Conservation (phyloP, 2,329 filamentous ascomycete genomes). For the Pseudonectria foliicola region DNA sequence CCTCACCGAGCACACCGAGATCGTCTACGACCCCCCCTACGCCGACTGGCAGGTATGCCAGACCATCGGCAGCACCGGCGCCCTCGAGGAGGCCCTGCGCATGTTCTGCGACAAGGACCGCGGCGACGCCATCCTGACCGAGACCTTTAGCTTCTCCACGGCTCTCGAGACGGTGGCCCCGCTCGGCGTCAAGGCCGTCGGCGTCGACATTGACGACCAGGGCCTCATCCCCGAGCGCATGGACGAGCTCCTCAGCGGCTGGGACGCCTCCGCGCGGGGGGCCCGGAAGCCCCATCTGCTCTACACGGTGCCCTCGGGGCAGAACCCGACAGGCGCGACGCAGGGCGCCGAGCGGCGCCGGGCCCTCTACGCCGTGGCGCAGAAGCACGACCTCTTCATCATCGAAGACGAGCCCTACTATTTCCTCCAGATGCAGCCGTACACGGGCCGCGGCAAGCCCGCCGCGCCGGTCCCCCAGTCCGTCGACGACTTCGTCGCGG, state of each 20-base stretch:
- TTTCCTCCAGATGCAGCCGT: conserved; percentile 82
- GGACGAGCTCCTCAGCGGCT: conserved; percentile 43
- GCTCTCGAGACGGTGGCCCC: conserved; percentile 52
- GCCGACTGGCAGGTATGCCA: conserved; percentile 82
- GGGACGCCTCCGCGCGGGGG: conserved; percentile 39
- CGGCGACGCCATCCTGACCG: conserved; percentile 73
- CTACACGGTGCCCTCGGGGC: conserved; percentile 65
- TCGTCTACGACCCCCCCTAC: conserved; percentile 81
- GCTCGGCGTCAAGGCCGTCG: conserved; percentile 44
- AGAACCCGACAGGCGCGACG: conserved; percentile 87
- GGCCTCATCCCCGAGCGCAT: conserved; percentile 45
- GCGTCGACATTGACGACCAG: conserved; percentile 45
- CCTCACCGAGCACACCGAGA: conserved; percentile 90
- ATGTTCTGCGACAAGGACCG: conserved; percentile 67
- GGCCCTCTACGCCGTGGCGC: conserved; percentile 69
- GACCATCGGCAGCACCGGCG: conserved; percentile 78
- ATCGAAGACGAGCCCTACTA: conserved; percentile 94
- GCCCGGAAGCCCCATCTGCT: conserved; percentile 47
- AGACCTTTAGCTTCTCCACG: conserved; percentile 86
- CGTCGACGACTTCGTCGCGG: conserved; percentile 65
- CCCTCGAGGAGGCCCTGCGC: conserved; percentile 74
- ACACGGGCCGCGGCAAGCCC: conserved; percentile 47
- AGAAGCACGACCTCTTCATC: conserved; percentile 80
- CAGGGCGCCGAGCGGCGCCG: conserved; percentile 60
- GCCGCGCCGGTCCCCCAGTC: conserved; percentile 48